A percentile compares a stretch with the other conserved stretches of the same genome.
Conservation (phyloP, 208 protist genomes). For the Leptomonas seymouri region DNA sequence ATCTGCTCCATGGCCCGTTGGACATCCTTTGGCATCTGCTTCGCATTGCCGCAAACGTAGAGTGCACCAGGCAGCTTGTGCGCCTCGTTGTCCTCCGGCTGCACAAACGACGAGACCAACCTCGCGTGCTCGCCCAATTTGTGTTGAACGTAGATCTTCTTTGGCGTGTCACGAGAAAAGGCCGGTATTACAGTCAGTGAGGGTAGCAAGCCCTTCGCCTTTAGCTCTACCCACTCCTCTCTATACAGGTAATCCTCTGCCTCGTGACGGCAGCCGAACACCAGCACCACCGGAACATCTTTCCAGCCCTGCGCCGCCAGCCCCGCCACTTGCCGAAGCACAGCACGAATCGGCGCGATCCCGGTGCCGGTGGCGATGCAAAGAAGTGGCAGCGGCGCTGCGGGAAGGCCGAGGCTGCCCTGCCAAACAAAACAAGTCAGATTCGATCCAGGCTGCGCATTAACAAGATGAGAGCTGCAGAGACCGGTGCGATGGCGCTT, state of each 20-base stretch:
- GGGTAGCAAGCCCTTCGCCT: conserved; percentile 30
- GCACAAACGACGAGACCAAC: conserved; percentile 54
- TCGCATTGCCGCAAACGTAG: conserved; percentile 88
- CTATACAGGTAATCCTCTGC: conserved; percentile 79
- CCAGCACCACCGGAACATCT: conserved; percentile 67
- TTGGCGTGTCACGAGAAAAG: conserved; percentile 79
- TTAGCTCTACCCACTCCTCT: conserved; percentile 60
- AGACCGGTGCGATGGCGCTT: conserved; percentile 71
- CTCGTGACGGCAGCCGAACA: conserved; percentile 79
- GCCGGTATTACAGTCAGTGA: conserved; percentile 70
- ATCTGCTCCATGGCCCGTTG: conserved; percentile 56
- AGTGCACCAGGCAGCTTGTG: conserved; percentile 29
- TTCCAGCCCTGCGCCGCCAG: conserved; percentile 26
- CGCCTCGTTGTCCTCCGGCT: conserved; percentile 20
- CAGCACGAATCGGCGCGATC: conserved; percentile 72
- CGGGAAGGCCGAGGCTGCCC: conserved; percentile 55
- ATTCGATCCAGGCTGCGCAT: conserved; percentile 34
- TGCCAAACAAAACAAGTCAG: conserved; percentile 75
- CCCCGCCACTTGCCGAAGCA: conserved; percentile 74
- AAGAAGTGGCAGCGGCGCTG: conserved; percentile 54
- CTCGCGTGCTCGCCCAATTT: conserved; percentile 68
- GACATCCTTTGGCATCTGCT: conserved; percentile 87
- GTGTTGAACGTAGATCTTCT: conserved; percentile 91
- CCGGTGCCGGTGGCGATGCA: conserved; percentile 84
- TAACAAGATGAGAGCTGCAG: conserved; percentile 63